Conservation (phyloP, 768 basidiomycete species). For the Termitomyces sp. region DNA sequence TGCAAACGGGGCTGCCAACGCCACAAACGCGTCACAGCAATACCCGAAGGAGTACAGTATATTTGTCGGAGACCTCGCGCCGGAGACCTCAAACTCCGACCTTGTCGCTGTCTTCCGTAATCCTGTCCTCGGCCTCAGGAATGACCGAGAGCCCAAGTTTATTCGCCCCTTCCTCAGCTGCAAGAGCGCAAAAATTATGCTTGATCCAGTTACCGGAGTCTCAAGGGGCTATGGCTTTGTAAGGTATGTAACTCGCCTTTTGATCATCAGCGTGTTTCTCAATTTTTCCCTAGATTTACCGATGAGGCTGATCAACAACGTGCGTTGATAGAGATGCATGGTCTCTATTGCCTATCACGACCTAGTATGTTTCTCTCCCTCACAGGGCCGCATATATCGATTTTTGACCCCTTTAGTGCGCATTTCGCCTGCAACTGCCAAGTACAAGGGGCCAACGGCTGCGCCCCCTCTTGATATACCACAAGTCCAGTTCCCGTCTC, state of each 20-base stretch:
- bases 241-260: constrained; percentile 41
- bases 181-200: constrained; percentile 95
- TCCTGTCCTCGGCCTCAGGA: constrained; percentile 78
- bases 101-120: constrained; percentile 91
- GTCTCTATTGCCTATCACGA: constrained; percentile 81
- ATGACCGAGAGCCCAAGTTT: constrained; percentile 84
- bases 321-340: constrained; percentile 89
- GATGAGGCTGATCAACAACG: constrained; percentile 87
- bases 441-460: constrained; percentile 62
- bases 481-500: constrained; percentile 39
- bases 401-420: constrained; percentile 53
- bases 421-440: constrained; percentile 85
- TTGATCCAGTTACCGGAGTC: constrained; percentile 84
- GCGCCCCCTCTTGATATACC: constrained; percentile 38
- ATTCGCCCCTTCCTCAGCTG: constrained; percentile 87
- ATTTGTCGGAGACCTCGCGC: constrained; percentile 91
- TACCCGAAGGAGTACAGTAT: constrained; percentile 88
- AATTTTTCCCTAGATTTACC: constrained; percentile 55
- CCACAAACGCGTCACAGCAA: constrained; percentile 41
- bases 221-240: constrained; percentile 93
- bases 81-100: constrained; percentile 93
- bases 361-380: constrained; percentile 58
- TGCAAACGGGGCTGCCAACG: constrained; percentile 18
- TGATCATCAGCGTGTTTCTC: constrained; percentile 9
- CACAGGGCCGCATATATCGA: constrained; percentile 24